Percentiles rank a stretch among this genome's conserved stretches.
Evolutionary conservation across 495 filamentous ascomycete species (phyloP).

Genomic region (Penicillium herquei): DNA sequence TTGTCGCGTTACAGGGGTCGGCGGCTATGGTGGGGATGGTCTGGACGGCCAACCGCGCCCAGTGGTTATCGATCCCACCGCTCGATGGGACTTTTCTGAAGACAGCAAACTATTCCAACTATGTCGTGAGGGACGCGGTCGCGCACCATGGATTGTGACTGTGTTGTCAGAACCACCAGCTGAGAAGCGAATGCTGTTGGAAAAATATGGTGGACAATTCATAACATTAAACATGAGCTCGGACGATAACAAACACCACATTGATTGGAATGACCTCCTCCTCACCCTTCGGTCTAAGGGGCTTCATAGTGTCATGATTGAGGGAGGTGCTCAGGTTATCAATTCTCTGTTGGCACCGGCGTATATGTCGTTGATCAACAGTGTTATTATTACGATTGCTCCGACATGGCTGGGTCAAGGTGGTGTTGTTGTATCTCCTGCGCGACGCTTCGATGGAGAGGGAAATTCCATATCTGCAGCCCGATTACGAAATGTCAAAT

Average conservation of each 20-base stretch:
- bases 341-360: slow-evolving; percentile 66
- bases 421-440: slow-evolving; percentile 70
- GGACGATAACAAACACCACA: slow-evolving; percentile 17
- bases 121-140: slow-evolving; percentile 60
- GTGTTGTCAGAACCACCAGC: slow-evolving; percentile 26
- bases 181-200: slow-evolving; percentile 31
- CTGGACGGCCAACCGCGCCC: slow-evolving; percentile 67
- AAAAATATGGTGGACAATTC: slow-evolving; percentile 46
- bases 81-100: slow-evolving; percentile 60
- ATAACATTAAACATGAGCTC: slow-evolving; percentile 30
- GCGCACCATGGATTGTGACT: slow-evolving; percentile 67
- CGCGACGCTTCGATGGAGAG: slow-evolving; percentile 37
- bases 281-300: slow-evolving; percentile 51
- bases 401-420: slow-evolving; percentile 80
- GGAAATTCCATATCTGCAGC: slow-evolving; percentile 52
- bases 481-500: slow-evolving; percentile 63
- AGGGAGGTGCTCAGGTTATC: slow-evolving; percentile 79
- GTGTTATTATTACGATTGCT: slow-evolving; percentile 83
- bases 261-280: slow-evolving; percentile 65
- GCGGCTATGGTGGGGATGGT: slow-evolving; percentile 46
- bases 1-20: slow-evolving; percentile 61
- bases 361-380: slow-evolving; percentile 54
- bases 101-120: slow-evolving; percentile 63
- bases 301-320: slow-evolving; percentile 78
- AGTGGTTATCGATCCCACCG: slow-evolving; percentile 72